Evolutionary conservation across 371 early-diverging fungal species (phyloP).

Genomic region (Funneliformis caledonium): DNA sequence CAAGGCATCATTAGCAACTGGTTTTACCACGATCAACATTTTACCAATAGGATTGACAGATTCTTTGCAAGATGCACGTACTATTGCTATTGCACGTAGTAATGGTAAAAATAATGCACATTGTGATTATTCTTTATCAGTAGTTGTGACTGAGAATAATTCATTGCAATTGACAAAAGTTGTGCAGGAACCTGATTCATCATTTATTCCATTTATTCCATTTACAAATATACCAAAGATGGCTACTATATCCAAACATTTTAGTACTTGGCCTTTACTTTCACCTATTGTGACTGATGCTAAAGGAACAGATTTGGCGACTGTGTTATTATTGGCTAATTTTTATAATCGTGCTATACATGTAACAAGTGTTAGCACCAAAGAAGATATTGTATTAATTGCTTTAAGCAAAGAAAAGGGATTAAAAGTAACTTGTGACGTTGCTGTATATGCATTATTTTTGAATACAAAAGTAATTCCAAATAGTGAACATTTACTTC

Average conservation of each 20-base stretch:
- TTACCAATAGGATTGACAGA: slow-evolving; percentile 54
- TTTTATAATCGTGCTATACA: slow-evolving; percentile 85
- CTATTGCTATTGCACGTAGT: slow-evolving; percentile 60
- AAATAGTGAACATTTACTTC: slow-evolving; percentile 51
- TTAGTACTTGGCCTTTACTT: slow-evolving; percentile 75
- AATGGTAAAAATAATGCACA: slow-evolving; percentile 62
- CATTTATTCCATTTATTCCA: slow-evolving; percentile 63
- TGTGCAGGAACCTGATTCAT: slow-evolving; percentile 57
- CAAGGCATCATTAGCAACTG: slow-evolving; percentile 79
- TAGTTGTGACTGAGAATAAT: slow-evolving; percentile 72
- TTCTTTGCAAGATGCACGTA: slow-evolving; percentile 58
- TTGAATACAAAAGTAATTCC: slow-evolving; percentile 57
- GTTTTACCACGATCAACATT: slow-evolving; percentile 81
- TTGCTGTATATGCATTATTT: slow-evolving; percentile 83
- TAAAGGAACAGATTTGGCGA: slow-evolving; percentile 84
- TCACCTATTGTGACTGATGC: slow-evolving; percentile 84
- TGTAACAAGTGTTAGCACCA: slow-evolving; percentile 79
- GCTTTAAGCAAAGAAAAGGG: slow-evolving; percentile 86
- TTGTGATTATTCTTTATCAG: slow-evolving; percentile 78
- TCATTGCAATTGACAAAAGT: slow-evolving; percentile 45
- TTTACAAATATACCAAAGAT: slow-evolving; percentile 55
- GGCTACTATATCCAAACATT: slow-evolving; percentile 63
- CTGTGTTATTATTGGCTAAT: slow-evolving; percentile 83
- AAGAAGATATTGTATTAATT: slow-evolving; percentile 84
- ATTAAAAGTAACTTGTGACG: slow-evolving; percentile 93